Evolutionary conservation across 257 asterid genomes (phyloP).

Genomic region (Penstemon newberryi): DNA sequence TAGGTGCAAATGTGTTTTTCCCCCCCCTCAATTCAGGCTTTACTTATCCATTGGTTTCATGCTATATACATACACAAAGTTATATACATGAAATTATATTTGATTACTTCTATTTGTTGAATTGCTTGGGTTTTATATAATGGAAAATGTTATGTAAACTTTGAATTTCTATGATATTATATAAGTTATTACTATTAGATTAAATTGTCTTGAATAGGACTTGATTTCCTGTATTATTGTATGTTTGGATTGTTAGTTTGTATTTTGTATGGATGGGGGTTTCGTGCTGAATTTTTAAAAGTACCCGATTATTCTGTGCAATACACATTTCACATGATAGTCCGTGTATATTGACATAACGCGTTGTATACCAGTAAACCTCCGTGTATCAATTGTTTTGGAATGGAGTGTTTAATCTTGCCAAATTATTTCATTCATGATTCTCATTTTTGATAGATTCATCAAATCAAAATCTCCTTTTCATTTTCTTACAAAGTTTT

Average conservation of each 20-base stretch:
- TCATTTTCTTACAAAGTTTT: too few species aligned
- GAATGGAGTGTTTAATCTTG: too few species aligned
- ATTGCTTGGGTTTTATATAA: not conserved
- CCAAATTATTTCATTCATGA: too few species aligned
- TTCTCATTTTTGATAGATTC: too few species aligned
- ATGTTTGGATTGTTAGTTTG: not conserved
- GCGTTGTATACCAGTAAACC: too few species aligned
- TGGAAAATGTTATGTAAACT: conserved; percentile 3
- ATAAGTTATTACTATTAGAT: not conserved
- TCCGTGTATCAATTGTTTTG: not conserved
- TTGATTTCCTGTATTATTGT: not conserved
- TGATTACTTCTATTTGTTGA: not conserved
- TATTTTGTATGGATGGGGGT: not conserved
- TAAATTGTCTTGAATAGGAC: not conserved
- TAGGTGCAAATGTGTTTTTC: not conserved
- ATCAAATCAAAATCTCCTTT: too few species aligned
- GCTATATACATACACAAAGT: not conserved
- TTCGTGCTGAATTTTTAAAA: not conserved
- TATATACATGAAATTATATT: conserved; percentile 12
- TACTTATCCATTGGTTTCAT: not conserved
- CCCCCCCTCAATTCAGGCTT: not conserved
- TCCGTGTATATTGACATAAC: not conserved
- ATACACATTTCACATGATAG: not conserved
- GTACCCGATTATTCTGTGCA: not conserved
- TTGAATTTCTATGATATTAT: conserved; percentile 1